A percentile compares a stretch with the other conserved stretches of the same genome.
These are phyloP conservation scores for Paracamarosporium sp. DNA, from an alignment of 2,329 filamentous ascomycete genomes.

Conservation along the genomic window DNA sequence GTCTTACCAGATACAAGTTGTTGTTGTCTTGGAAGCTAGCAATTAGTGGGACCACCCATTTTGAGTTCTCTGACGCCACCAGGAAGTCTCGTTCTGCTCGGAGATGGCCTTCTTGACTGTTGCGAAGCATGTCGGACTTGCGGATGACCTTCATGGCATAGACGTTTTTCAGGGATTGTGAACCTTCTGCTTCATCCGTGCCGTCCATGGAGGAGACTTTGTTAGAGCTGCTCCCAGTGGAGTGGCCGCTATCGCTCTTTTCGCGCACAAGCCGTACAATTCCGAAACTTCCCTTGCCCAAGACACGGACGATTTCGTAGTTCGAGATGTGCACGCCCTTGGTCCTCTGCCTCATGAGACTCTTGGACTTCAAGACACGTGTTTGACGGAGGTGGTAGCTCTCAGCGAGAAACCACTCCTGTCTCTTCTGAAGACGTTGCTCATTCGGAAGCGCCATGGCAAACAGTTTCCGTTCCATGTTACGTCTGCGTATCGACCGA, in stretches of 20 bases:
- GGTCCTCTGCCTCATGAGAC: slow-evolving; percentile 54
- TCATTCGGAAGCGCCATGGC: slow-evolving; percentile 63
- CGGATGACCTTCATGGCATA: slow-evolving; percentile 98
- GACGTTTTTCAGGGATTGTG: slow-evolving; percentile 57
- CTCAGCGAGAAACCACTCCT: slow-evolving; percentile 71
- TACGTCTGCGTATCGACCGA: slow-evolving; percentile 66
- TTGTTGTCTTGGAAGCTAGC: slow-evolving; percentile 86
- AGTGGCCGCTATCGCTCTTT: slow-evolving; percentile 45
- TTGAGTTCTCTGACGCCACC: slow-evolving; percentile 84
- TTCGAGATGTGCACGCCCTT: slow-evolving; percentile 64
- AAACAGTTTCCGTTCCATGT: slow-evolving; percentile 70
- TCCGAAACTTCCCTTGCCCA: slow-evolving; percentile 95
- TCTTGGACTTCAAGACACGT: slow-evolving; percentile 72
- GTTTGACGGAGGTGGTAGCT: slow-evolving; percentile 76
- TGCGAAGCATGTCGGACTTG: slow-evolving; percentile 90
- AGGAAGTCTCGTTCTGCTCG: slow-evolving; percentile 92
- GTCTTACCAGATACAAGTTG: slow-evolving; percentile 75
- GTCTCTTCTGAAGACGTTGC: slow-evolving; percentile 59
- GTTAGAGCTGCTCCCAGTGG: slow-evolving; percentile 16
- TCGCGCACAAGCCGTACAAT: slow-evolving; percentile 86
- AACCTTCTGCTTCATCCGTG: neutral
- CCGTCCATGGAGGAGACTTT: slow-evolving; percentile 19
- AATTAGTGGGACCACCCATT: slow-evolving; percentile 88
- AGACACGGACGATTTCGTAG: slow-evolving; percentile 81
- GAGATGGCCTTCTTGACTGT: slow-evolving; percentile 90